These are phyloP conservation scores for Flaveria linearis DNA, from an alignment of 129 eudicot genomes.

Conservation along the genomic window DNA sequence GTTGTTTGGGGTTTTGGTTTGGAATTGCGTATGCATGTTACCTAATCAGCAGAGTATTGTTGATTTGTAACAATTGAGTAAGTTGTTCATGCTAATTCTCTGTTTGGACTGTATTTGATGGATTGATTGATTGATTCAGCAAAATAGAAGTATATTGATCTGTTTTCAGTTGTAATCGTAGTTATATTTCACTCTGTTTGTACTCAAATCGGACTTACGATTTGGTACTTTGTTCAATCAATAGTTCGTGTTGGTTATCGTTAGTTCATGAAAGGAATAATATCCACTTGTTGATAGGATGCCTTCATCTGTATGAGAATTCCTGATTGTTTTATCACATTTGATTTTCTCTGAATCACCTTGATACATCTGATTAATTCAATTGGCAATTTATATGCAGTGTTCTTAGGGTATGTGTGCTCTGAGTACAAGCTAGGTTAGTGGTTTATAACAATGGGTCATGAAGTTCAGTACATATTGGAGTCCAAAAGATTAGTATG, in stretches of 20 bases:
- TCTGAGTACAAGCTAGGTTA: slow-evolving; percentile 4
- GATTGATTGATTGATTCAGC: slow-evolving; percentile 6
- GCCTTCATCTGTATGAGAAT: slow-evolving; percentile 1
- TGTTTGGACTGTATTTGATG: neutral
- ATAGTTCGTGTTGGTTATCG: slow-evolving; percentile 3
- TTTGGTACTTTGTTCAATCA: slow-evolving; percentile 9
- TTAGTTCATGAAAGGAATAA: neutral
- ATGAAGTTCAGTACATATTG: slow-evolving; percentile 34
- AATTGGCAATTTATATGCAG: slow-evolving; percentile 28
- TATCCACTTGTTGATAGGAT: slow-evolving; percentile 1
- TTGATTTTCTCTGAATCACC: neutral
- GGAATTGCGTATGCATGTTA: slow-evolving; percentile 13
- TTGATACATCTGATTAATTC: neutral
- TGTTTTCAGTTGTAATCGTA: neutral
- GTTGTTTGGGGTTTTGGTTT: slow-evolving; percentile 4
- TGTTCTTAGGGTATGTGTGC: slow-evolving; percentile 22
- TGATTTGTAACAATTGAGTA: slow-evolving; percentile 23
- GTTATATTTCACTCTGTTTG: neutral
- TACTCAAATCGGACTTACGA: neutral
- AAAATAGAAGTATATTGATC: neutral
- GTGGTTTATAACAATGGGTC: slow-evolving; percentile 42
- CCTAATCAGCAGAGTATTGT: slow-evolving; percentile 7
- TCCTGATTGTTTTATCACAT: neutral
- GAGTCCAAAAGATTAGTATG: slow-evolving; percentile 61
- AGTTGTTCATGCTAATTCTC: slow-evolving; percentile 23